A percentile compares a stretch with the other conserved stretches of the same genome.
phyloP scores from a whole-genome alignment of 108 stramenopile genomes.

The Cylindrotheca closterium region DNA sequence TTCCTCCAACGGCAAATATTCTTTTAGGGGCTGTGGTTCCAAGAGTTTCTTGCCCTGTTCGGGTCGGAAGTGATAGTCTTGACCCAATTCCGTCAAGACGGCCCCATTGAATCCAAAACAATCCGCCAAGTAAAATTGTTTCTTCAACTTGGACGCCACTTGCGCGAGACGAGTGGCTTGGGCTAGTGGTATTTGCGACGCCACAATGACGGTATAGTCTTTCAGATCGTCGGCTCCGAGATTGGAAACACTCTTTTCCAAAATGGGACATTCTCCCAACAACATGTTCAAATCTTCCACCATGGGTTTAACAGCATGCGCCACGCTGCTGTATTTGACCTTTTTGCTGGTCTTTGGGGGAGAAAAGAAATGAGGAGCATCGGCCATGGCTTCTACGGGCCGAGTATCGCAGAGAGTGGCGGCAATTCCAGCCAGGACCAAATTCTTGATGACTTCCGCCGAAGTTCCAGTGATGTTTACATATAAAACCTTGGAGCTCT shows the following conservation, averaged over 20 bases:
- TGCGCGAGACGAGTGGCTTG: slow-evolving; percentile 65
- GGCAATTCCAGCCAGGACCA: slow-evolving; percentile 88
- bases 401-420: slow-evolving; percentile 83
- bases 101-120: slow-evolving; percentile 84
- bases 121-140: slow-evolving; percentile 71
- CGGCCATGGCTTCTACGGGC: slow-evolving; percentile 14
- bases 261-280: slow-evolving; percentile 75
- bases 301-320: slow-evolving; percentile 62
- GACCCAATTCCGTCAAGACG: slow-evolving; percentile 79
- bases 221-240: slow-evolving; percentile 56
- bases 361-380: slow-evolving; percentile 19
- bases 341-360: slow-evolving; percentile 31
- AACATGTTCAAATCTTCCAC: slow-evolving; percentile 91
- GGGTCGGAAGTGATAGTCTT: slow-evolving; percentile 53
- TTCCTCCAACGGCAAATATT: slow-evolving; percentile 57
- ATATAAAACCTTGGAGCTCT: slow-evolving; percentile 85
- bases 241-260: slow-evolving; percentile 41
- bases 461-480: slow-evolving; percentile 82
- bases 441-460: slow-evolving; percentile 90
- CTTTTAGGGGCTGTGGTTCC: slow-evolving; percentile 47
- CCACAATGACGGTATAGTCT: slow-evolving; percentile 79
- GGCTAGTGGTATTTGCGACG: slow-evolving; percentile 49
- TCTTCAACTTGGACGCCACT: slow-evolving; percentile 3
- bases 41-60: slow-evolving; percentile 83
- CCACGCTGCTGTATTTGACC: slow-evolving; percentile 53